Percentiles rank a stretch among this genome's conserved stretches.
Evolutionary conservation across 75 land plant genomes (phyloP).

Genomic region (Adiantum capillusveneris): DNA sequence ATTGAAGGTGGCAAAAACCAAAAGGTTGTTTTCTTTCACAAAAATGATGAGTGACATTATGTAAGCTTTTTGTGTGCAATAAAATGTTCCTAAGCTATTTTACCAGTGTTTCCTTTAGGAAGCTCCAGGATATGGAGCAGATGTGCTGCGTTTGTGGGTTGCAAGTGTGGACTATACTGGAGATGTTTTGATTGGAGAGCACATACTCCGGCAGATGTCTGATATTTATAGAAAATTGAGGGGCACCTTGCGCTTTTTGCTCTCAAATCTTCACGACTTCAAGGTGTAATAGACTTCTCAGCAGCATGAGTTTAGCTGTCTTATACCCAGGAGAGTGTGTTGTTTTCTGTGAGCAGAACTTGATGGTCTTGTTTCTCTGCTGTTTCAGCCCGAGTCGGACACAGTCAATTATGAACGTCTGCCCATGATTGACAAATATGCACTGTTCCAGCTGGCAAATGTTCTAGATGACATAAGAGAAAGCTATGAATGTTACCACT

Average conservation of each 20-base stretch:
- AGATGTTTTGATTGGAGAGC: slow-evolving; percentile 87
- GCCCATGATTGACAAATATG: slow-evolving; percentile 82
- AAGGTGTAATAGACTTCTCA: not conserved
- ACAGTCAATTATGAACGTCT: slow-evolving; percentile 49
- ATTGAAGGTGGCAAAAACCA: slow-evolving; percentile 84
- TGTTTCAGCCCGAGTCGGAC: slow-evolving; percentile 41
- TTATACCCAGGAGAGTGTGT: not conserved
- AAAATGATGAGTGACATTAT: no score
- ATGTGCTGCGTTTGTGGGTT: slow-evolving; percentile 96
- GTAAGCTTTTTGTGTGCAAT: not conserved
- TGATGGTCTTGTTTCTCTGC: not conserved
- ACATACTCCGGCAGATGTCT: slow-evolving; percentile 86
- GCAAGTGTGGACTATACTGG: slow-evolving; percentile 97
- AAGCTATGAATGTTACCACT: slow-evolving; percentile 75
- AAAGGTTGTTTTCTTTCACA: no score
- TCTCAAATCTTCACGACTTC: slow-evolving; percentile 97
- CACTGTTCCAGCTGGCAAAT: slow-evolving; percentile 80
- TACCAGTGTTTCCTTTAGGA: slow-evolving; percentile 33
- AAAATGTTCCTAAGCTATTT: not conserved
- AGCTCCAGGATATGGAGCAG: slow-evolving; percentile 93
- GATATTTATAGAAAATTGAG: slow-evolving; percentile 89
- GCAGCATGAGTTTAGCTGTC: not conserved
- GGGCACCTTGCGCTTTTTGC: slow-evolving; percentile 82
- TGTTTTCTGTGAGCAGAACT: not conserved
- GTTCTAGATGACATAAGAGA: slow-evolving; percentile 57